Conservation (phyloP, 148 eudicot genomes). For the Rhododendron griersonianum region DNA sequence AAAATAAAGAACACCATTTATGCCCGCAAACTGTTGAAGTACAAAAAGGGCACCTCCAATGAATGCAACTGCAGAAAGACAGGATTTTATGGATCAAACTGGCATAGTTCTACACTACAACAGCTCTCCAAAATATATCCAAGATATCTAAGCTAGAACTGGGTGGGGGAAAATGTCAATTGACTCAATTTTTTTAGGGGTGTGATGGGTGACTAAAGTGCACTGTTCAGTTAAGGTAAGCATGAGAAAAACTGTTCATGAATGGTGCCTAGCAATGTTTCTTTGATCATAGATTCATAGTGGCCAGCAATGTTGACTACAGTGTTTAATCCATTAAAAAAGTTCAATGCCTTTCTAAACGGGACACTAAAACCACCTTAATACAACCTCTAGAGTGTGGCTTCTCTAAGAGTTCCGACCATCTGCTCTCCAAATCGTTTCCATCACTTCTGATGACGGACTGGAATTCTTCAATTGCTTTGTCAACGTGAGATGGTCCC, state of each 20-base stretch:
- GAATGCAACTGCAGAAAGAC: slow-evolving; percentile 55
- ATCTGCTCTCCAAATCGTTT: slow-evolving; percentile 46
- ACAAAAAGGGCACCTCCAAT: slow-evolving; percentile 73
- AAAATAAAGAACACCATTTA: slow-evolving; percentile 78
- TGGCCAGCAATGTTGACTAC: neutral
- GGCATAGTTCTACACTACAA: neutral
- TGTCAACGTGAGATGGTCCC: slow-evolving; percentile 68
- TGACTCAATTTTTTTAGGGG: neutral
- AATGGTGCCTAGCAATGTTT: neutral
- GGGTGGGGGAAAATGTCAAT: no score
- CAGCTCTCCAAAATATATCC: neutral
- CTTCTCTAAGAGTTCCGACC: slow-evolving; percentile 68
- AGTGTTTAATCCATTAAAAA: neutral
- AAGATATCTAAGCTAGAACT: neutral
- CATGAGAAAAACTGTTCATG: neutral
- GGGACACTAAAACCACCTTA: slow-evolving; percentile 23
- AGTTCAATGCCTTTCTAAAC: neutral
- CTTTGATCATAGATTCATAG: neutral
- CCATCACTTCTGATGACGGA: slow-evolving; percentile 42
- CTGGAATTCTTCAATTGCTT: slow-evolving; percentile 65
- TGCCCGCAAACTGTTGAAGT: slow-evolving; percentile 82
- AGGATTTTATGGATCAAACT: slow-evolving; percentile 9
- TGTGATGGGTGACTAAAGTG: neutral
- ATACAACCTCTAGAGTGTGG: slow-evolving; percentile 77
- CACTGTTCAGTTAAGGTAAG: neutral